These are phyloP conservation scores for Calonectria hawksworthii DNA, from an alignment of 2,329 filamentous ascomycete species.

Conservation along the genomic window DNA sequence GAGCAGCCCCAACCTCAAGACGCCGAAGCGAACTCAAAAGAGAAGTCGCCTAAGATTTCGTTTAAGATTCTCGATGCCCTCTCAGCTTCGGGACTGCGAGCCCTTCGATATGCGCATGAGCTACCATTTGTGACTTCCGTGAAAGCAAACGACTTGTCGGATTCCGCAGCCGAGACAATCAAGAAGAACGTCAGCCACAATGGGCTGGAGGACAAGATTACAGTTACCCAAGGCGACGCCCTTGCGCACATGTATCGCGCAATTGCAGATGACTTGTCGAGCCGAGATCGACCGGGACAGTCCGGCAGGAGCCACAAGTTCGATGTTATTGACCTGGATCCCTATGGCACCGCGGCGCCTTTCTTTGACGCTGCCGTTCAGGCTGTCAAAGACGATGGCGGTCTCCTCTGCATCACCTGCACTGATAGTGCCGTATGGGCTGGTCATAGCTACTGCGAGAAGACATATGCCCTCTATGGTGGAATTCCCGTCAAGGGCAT, in stretches of 20 bases:
- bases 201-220: constrained; percentile 77
- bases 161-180: constrained; percentile 84
- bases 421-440: constrained; percentile 97
- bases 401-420: constrained; percentile 93
- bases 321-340: constrained; percentile 96
- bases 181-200: constrained; percentile 89
- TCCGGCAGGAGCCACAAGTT: constrained; percentile 70
- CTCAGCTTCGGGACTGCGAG: constrained; percentile 92
- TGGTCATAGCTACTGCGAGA: constrained; percentile 93
- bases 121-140: constrained; percentile 86
- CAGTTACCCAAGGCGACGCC: constrained; percentile 84
- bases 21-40: constrained; percentile 32
- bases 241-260: constrained; percentile 90
- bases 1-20: constrained; percentile 30
- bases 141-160: constrained; percentile 91
- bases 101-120: constrained; percentile 91
- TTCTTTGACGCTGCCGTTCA: constrained; percentile 95
- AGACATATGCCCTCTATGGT: constrained; percentile 93
- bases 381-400: constrained; percentile 85
- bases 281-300: constrained; percentile 55
- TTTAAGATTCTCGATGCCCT: constrained; percentile 96
- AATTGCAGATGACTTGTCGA: constrained; percentile 67
- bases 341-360: constrained; percentile 92
- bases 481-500: constrained; percentile 88
- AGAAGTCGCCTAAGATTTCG: constrained; percentile 54